Evolutionary conservation across 805 yeast species (phyloP).

Genomic region (Candida morakotiae): DNA sequence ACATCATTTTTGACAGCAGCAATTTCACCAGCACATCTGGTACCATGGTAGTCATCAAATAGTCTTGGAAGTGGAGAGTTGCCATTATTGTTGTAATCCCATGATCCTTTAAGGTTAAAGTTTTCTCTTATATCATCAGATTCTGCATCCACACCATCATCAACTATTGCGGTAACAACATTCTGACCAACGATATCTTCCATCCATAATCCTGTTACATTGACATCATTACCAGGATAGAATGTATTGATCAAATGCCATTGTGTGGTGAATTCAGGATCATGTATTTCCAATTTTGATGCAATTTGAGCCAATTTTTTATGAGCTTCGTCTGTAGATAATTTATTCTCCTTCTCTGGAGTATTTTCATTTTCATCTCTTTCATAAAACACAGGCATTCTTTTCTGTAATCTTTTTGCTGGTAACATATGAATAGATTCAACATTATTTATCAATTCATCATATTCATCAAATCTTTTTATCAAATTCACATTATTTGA

Average conservation of each 20-base stretch:
- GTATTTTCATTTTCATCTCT: not conserved
- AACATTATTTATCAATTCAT: slow-evolving; percentile 18
- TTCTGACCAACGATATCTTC: slow-evolving; percentile 79
- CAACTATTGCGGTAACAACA: slow-evolving; percentile 82
- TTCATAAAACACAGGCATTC: slow-evolving; percentile 51
- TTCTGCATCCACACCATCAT: slow-evolving; percentile 89
- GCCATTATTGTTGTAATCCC: slow-evolving; percentile 83
- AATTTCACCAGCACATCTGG: slow-evolving; percentile 96
- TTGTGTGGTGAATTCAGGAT: slow-evolving; percentile 79
- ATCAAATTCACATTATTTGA: slow-evolving; percentile 23
- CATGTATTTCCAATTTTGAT: slow-evolving; percentile 58
- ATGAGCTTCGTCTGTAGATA: slow-evolving; percentile 47
- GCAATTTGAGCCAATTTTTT: slow-evolving; percentile 44
- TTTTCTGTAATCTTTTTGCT: slow-evolving; percentile 48
- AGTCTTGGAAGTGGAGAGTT: slow-evolving; percentile 77
- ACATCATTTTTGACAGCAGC: slow-evolving; percentile 83
- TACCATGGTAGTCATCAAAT: slow-evolving; percentile 87
- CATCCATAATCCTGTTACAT: slow-evolving; percentile 82
- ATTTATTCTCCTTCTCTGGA: not conserved
- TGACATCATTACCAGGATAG: slow-evolving; percentile 79
- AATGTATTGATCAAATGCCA: slow-evolving; percentile 87
- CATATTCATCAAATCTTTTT: slow-evolving; percentile 24
- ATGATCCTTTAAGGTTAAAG: slow-evolving; percentile 76
- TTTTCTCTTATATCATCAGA: slow-evolving; percentile 67
- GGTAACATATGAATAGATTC: slow-evolving; percentile 53